phyloP scores from a whole-genome alignment of 306 rosid genomes.

The Senna tora region DNA sequence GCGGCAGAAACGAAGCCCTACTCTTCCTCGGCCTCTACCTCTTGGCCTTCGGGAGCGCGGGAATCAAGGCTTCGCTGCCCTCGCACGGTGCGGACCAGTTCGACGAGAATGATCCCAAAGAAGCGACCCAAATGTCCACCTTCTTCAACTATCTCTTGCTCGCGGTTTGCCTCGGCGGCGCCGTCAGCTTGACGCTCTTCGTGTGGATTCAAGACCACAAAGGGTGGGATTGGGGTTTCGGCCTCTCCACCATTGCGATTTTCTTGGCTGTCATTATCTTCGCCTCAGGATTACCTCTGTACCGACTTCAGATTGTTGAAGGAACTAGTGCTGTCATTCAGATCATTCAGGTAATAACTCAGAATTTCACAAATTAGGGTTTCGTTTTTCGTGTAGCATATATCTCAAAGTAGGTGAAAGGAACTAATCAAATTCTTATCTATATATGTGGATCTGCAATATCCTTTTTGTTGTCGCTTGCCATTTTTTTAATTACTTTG shows the following conservation, averaged over 20 bases:
- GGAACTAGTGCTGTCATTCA: constrained; percentile 65
- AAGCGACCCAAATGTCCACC: constrained; percentile 69
- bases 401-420: background rate
- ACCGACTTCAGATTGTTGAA: constrained; percentile 59
- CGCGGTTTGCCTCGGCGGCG: constrained; percentile 71
- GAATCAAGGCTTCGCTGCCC: constrained; percentile 78
- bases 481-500: too few species aligned
- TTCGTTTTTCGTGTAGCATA: too few species aligned
- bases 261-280: constrained; percentile 54
- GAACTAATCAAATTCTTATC: too few species aligned
- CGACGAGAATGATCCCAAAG: constrained; percentile 75
- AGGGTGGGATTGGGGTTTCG: constrained; percentile 97
- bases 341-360: constrained; percentile 60
- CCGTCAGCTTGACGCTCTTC: constrained; percentile 65
- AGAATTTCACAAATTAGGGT: background rate
- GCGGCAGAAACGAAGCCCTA: constrained; percentile 51
- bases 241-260: constrained; percentile 60
- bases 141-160: constrained; percentile 74
- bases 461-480: too few species aligned
- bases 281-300: constrained; percentile 65
- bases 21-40: constrained; percentile 70
- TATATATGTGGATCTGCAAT: too few species aligned
- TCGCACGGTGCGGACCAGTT: constrained; percentile 95
- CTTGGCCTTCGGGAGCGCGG: constrained; percentile 67
- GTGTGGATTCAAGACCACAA: constrained; percentile 75